Evolutionary conservation across 2,329 filamentous ascomycete species (phyloP).

Genomic region (Xylariaceae sp.): DNA sequence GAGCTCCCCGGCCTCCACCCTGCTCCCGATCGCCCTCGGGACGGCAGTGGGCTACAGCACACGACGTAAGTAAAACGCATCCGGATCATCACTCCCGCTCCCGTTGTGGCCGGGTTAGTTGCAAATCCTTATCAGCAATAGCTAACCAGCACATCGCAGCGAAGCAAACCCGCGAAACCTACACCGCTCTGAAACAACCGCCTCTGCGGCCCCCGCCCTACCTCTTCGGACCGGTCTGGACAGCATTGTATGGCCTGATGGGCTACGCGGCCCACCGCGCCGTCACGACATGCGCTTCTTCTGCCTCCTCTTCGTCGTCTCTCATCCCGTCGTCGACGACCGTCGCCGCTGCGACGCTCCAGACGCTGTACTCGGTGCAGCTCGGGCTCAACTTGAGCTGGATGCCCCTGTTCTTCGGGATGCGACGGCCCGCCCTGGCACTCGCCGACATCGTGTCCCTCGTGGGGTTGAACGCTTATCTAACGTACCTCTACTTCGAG

Average conservation of each 20-base stretch:
- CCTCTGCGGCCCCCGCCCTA: slow-evolving; percentile 55
- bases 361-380: slow-evolving; percentile 83
- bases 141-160: slow-evolving; percentile 35
- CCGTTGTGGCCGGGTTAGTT: background rate
- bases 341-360: slow-evolving; percentile 45
- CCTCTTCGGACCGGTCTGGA: slow-evolving; percentile 63
- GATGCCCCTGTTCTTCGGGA: slow-evolving; percentile 90
- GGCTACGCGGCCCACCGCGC: slow-evolving; percentile 84
- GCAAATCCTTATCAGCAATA: slow-evolving; percentile 1
- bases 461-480: slow-evolving; percentile 64
- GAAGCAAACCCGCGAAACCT: slow-evolving; percentile 55
- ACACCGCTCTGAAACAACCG: slow-evolving; percentile 62
- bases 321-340: slow-evolving; percentile 30
- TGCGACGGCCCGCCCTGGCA: slow-evolving; percentile 67
- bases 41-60: slow-evolving; percentile 66
- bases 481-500: slow-evolving; percentile 70
- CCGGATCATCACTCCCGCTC: background rate
- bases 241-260: slow-evolving; percentile 68
- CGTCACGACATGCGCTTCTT: slow-evolving; percentile 52
- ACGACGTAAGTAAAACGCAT: slow-evolving; percentile 46
- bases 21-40: slow-evolving; percentile 70
- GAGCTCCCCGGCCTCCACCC: slow-evolving; percentile 65
- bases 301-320: slow-evolving; percentile 44
- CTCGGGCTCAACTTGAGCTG: slow-evolving; percentile 79
- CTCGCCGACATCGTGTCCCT: slow-evolving; percentile 70